Conservation (phyloP, 1,284 basidiomycete genomes). For the Rhodotorula sp. region DNA sequence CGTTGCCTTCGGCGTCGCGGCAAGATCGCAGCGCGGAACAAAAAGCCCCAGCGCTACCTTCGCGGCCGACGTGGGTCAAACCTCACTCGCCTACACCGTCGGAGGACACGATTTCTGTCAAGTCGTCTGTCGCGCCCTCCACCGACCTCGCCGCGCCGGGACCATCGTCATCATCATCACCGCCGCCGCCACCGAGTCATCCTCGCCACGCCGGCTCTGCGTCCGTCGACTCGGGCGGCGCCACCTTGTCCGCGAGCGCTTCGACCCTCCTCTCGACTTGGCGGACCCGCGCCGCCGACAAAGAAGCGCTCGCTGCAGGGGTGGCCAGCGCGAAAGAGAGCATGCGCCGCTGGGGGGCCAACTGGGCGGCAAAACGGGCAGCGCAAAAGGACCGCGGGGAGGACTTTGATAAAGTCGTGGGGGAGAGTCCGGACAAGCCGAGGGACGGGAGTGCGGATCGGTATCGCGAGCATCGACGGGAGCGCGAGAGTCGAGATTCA, state of each 20-base stretch:
- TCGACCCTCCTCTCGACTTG: slow-evolving; percentile 54
- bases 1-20: not conserved
- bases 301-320: slow-evolving; percentile 61
- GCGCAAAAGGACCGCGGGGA: not conserved
- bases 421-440: slow-evolving; percentile 6
- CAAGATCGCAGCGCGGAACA: not conserved
- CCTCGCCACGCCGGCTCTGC: slow-evolving; percentile 11
- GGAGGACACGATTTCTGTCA: not conserved
- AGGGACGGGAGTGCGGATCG: not conserved
- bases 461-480: slow-evolving; percentile 1
- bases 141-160: not conserved
- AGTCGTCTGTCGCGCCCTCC: not conserved
- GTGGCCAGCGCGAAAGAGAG: slow-evolving; percentile 67
- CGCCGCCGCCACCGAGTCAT: not conserved
- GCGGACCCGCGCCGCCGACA: slow-evolving; percentile 56
- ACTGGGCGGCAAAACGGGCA: slow-evolving; percentile 54
- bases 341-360: slow-evolving; percentile 83
- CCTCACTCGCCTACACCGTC: not conserved
- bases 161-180: not conserved
- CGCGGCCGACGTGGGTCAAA: slow-evolving; percentile 9
- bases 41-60: not conserved
- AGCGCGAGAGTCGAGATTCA: not conserved
- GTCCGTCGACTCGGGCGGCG: slow-evolving; percentile 11
- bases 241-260: slow-evolving; percentile 11
- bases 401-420: slow-evolving; percentile 3